A percentile compares a stretch with the other conserved stretches of the same genome.
Evolutionary conservation across 2,329 filamentous ascomycete species (phyloP).

Genomic region (Colletotrichum brevisporum): DNA sequence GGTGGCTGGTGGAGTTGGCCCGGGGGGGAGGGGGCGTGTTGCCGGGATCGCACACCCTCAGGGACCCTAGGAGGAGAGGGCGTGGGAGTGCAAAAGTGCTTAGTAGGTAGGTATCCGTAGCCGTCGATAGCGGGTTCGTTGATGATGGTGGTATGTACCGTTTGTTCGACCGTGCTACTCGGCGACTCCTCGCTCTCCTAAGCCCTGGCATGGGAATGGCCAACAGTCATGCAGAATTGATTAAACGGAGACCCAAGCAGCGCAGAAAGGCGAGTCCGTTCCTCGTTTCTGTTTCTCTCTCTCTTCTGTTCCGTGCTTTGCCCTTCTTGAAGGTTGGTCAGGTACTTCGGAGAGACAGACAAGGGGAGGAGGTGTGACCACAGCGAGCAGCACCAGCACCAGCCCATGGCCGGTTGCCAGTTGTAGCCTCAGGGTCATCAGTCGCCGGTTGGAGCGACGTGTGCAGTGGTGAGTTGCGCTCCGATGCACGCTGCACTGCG

Average conservation of each 20-base stretch:
- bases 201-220: conserved; percentile 1
- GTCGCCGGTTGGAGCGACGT: background rate
- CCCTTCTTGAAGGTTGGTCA: background rate
- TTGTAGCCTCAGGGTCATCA: background rate
- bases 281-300: too few relatives aligned
- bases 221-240: conserved; percentile 33
- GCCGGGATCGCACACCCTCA: background rate
- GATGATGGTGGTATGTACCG: too few relatives aligned
- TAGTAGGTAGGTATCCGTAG: too few relatives aligned
- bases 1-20: conserved; percentile 38
- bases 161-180: too few relatives aligned
- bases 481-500: conserved; percentile 22
- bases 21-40: conserved; percentile 19
- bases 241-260: conserved; percentile 35
- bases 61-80: too few relatives aligned
- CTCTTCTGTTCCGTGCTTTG: too few relatives aligned
- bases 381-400: conserved; percentile 16
- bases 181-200: background rate
- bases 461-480: conserved; percentile 21
- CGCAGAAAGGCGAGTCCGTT: background rate
- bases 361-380: conserved; percentile 27
- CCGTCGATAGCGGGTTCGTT: too few relatives aligned
- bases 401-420: background rate
- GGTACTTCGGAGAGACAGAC: background rate
- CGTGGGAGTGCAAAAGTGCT: too few relatives aligned